Conservation (phyloP, 2,329 filamentous ascomycete genomes). For the Calonectria henricotiae region DNA sequence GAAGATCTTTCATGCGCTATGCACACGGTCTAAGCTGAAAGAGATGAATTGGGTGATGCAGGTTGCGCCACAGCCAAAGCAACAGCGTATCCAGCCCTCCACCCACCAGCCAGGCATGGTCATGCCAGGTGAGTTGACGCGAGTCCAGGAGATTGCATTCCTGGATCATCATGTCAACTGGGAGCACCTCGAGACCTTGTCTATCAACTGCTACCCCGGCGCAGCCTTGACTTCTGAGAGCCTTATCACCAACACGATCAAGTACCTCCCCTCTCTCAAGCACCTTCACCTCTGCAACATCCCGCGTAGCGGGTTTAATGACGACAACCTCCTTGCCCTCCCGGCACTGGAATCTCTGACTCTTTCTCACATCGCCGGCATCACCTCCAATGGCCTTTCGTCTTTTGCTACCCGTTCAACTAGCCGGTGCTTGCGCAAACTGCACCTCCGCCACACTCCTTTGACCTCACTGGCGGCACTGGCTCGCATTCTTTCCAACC, state of each 20-base stretch:
- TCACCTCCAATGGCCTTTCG: conserved; percentile 72
- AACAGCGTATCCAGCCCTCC: conserved; percentile 53
- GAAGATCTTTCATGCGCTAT: conserved; percentile 73
- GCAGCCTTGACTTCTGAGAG: conserved; percentile 69
- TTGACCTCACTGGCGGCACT: conserved; percentile 72
- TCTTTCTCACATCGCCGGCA: conserved; percentile 70
- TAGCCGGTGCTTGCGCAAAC: conserved; percentile 63
- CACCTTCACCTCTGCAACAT: conserved; percentile 74
- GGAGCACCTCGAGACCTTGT: conserved; percentile 70
- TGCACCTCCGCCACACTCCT: conserved; percentile 72
- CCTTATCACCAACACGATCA: conserved; percentile 68
- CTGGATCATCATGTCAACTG: conserved; percentile 70
- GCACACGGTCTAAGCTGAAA: conserved; percentile 70
- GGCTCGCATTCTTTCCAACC: conserved; percentile 73
- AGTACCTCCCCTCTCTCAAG: conserved; percentile 69
- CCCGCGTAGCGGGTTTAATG: conserved; percentile 71
- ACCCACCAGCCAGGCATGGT: conserved; percentile 54
- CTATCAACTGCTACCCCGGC: conserved; percentile 73
- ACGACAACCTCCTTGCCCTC: conserved; percentile 70
- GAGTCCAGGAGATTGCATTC: conserved; percentile 63
- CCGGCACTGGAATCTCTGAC: conserved; percentile 71
- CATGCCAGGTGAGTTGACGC: conserved; percentile 54
- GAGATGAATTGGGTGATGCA: conserved; percentile 75
- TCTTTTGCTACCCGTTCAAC: conserved; percentile 69
- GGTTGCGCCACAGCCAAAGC: conserved; percentile 49